Conservation (phyloP, 2,329 filamentous ascomycete genomes). For the Phyllosticta citriasiana region DNA sequence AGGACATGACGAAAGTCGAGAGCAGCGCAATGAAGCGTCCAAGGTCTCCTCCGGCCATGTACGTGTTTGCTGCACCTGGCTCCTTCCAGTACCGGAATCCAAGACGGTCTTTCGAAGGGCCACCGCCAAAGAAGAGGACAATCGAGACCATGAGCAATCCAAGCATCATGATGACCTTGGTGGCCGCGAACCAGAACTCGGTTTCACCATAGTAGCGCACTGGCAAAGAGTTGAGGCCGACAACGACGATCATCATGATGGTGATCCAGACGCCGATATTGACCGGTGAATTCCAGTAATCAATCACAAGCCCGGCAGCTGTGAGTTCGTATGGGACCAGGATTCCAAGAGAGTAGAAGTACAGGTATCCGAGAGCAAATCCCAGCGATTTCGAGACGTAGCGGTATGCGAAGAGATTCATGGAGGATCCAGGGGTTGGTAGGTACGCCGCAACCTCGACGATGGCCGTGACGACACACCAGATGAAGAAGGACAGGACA, state of each 20-base stretch:
- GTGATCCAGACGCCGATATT: conserved; percentile 31
- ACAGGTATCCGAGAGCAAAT: conserved; percentile 37
- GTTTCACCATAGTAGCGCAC: conserved; percentile 44
- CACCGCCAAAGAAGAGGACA: conserved; percentile 48
- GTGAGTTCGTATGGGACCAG: conserved; percentile 27
- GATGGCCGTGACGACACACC: conserved; percentile 39
- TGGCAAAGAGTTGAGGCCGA: conserved; percentile 38
- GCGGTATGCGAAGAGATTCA: conserved; percentile 39
- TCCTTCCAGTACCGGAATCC: conserved; percentile 44
- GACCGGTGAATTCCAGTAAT: conserved; percentile 30
- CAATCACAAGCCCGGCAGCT: conserved; percentile 27
- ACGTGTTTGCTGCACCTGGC: conserved; percentile 39
- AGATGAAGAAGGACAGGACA: conserved; percentile 37
- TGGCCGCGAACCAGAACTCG: conserved; percentile 44
- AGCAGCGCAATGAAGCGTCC: conserved; percentile 45
- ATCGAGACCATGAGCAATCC: conserved; percentile 44
- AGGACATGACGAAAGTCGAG: conserved; percentile 41
- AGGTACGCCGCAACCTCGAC: conserved; percentile 51
- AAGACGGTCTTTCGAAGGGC: conserved; percentile 39
- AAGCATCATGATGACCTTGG: conserved; percentile 43
- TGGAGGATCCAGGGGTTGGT: conserved; percentile 43
- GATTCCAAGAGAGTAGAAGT: conserved; percentile 27
- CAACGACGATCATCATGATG: conserved; percentile 29
- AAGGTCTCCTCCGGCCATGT: conserved; percentile 35
- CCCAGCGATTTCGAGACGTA: conserved; percentile 36